These are phyloP conservation scores for Tulasnella sp. DNA, from an alignment of 768 basidiomycete species.

Conservation along the genomic window DNA sequence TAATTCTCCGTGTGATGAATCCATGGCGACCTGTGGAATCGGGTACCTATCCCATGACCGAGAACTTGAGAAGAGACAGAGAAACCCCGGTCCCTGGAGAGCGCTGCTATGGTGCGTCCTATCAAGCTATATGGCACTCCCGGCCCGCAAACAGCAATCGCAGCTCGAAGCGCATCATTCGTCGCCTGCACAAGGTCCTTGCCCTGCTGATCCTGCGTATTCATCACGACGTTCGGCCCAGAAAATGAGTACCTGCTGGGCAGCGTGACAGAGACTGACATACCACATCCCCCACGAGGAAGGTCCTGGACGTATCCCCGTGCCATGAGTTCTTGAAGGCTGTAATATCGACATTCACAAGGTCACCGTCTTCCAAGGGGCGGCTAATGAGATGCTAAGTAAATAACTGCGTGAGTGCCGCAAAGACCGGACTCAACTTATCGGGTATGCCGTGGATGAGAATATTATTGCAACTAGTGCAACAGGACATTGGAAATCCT, in stretches of 20 bases:
- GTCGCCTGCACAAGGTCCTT: constrained; percentile 52
- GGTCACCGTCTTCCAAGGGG: constrained; percentile 67
- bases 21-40: constrained; percentile 75
- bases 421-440: constrained; percentile 40
- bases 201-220: constrained; percentile 54
- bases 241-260: too few relatives aligned
- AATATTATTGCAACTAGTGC: constrained; percentile 83
- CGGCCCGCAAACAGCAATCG: constrained; percentile 65
- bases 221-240: constrained; percentile 3
- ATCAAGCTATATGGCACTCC: constrained; percentile 58
- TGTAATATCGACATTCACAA: constrained; percentile 82
- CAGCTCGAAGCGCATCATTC: constrained; percentile 51
- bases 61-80: constrained; percentile 61
- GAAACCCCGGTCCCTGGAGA: constrained; percentile 35
- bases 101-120: constrained; percentile 53
- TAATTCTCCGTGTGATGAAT: constrained; percentile 67
- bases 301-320: constrained; percentile 81
- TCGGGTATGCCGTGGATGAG: constrained; percentile 86
- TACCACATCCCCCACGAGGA: constrained; percentile 70
- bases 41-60: constrained; percentile 78
- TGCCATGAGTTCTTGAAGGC: constrained; percentile 76
- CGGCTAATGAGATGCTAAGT: constrained; percentile 38
- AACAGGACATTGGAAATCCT: constrained; percentile 67
- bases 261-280: constrained; percentile 16
- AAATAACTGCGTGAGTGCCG: neutral